phyloP scores from a whole-genome alignment of 805 yeast genomes.

The Candida endomychidarum region DNA sequence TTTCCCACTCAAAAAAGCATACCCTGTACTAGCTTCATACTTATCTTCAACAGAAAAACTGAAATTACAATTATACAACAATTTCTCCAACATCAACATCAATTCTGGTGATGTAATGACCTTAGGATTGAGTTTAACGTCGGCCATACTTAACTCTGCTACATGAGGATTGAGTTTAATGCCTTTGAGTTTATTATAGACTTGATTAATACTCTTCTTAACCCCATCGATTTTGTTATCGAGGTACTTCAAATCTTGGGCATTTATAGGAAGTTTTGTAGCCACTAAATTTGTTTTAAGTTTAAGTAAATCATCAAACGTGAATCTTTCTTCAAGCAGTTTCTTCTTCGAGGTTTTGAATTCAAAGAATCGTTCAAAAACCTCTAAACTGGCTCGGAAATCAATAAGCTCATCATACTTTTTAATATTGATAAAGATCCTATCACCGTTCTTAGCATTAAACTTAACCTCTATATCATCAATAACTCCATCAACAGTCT shows the following conservation, averaged over 20 bases:
- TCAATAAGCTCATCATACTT: constrained; percentile 30
- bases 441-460: constrained; percentile 21
- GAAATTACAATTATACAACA: constrained; percentile 20
- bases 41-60: constrained; percentile 30
- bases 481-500: constrained; percentile 23
- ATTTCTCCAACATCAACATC: constrained; percentile 4
- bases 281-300: constrained; percentile 21
- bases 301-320: constrained; percentile 24
- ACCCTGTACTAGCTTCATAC: constrained; percentile 27
- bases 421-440: constrained; percentile 27
- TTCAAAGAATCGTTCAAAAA: constrained; percentile 16
- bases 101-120: constrained; percentile 6
- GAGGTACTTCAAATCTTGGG: constrained; percentile 8
- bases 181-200: neutral
- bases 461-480: constrained; percentile 26
- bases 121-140: constrained; percentile 1
- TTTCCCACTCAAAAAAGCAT: constrained; percentile 11
- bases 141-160: neutral
- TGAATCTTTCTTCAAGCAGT: neutral
- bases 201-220: neutral
- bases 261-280: constrained; percentile 11
- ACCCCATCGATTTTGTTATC: constrained; percentile 6
- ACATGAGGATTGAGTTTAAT: constrained; percentile 7
- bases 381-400: constrained; percentile 18
- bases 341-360: constrained; percentile 4